These are phyloP conservation scores for Candida namnaoensis DNA, from an alignment of 805 yeast genomes.

Conservation along the genomic window DNA sequence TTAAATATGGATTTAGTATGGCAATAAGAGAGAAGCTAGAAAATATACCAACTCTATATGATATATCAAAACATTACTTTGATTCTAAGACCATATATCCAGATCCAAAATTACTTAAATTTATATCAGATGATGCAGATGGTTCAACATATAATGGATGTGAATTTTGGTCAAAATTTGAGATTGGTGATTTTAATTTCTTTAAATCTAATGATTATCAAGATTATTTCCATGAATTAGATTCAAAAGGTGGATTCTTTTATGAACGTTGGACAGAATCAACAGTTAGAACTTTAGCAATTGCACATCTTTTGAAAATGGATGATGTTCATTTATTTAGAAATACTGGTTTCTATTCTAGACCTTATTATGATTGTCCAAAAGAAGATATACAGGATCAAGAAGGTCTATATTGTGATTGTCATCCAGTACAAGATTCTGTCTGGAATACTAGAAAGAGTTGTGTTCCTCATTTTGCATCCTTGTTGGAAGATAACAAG, in stretches of 20 bases:
- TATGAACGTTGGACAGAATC: conserved; percentile 92
- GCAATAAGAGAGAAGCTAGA: conserved; percentile 44
- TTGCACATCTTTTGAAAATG: conserved; percentile 60
- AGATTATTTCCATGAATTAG: conserved; percentile 49
- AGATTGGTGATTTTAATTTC: conserved; percentile 43
- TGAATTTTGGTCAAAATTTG: conserved; percentile 48
- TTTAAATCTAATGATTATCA: neutral
- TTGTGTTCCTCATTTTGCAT: too few relatives aligned
- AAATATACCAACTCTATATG: conserved; percentile 44
- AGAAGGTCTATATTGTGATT: conserved; percentile 44
- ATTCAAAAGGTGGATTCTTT: conserved; percentile 71
- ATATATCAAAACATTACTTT: conserved; percentile 3
- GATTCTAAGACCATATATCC: neutral
- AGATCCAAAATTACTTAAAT: neutral
- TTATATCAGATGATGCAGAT: neutral
- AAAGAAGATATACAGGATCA: conserved; percentile 40
- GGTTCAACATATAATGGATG: neutral
- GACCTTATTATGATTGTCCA: conserved; percentile 66
- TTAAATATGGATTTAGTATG: conserved; percentile 40
- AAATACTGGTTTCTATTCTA: conserved; percentile 75
- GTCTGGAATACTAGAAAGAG: conserved; percentile 38
- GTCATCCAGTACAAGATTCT: conserved; percentile 49
- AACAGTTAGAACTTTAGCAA: conserved; percentile 79
- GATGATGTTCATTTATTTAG: conserved; percentile 65
- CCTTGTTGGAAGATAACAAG: too few relatives aligned